Conservation (phyloP, 2,329 filamentous ascomycete genomes). For the Ceratocystis eucalypticola region DNA sequence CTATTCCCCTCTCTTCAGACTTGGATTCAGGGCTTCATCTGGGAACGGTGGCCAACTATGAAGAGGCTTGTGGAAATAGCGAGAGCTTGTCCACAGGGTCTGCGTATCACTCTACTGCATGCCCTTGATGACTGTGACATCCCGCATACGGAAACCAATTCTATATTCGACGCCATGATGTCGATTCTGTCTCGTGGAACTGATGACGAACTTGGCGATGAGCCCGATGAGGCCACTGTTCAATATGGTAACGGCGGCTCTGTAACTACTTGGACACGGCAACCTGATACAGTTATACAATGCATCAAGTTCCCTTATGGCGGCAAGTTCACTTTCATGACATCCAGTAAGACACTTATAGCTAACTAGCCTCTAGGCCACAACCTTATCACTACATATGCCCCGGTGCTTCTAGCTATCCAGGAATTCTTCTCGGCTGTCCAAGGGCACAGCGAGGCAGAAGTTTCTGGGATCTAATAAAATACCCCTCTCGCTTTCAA, state of each 20-base stretch:
- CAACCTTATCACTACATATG: slow-evolving; percentile 53
- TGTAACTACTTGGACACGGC: slow-evolving; percentile 32
- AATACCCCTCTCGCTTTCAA: not conserved
- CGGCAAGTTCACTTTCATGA: slow-evolving; percentile 31
- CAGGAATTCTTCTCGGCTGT: slow-evolving; percentile 46
- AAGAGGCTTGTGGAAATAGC: slow-evolving; percentile 48
- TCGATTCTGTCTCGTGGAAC: slow-evolving; percentile 31
- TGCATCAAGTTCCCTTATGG: slow-evolving; percentile 43
- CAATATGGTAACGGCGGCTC: slow-evolving; percentile 35
- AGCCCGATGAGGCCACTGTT: slow-evolving; percentile 35
- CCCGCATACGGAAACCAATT: slow-evolving; percentile 54
- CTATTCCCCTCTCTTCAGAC: slow-evolving; percentile 8
- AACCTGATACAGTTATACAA: slow-evolving; percentile 36
- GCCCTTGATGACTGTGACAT: slow-evolving; percentile 74
- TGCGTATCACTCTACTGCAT: slow-evolving; percentile 64
- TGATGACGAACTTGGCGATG: slow-evolving; percentile 26
- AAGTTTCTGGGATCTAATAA: not conserved
- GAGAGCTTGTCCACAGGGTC: slow-evolving; percentile 34
- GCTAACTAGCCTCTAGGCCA: slow-evolving; percentile 38
- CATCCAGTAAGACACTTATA: too few species aligned
- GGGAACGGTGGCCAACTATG: slow-evolving; percentile 72
- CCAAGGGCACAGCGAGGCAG: not conserved
- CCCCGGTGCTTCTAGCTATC: slow-evolving; percentile 49
- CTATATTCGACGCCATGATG: slow-evolving; percentile 47
- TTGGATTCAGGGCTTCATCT: slow-evolving; percentile 44